A percentile compares a stretch with the other conserved stretches of the same genome.
phyloP scores from a whole-genome alignment of 768 basidiomycete species.

The Cubamyces lactineus region DNA sequence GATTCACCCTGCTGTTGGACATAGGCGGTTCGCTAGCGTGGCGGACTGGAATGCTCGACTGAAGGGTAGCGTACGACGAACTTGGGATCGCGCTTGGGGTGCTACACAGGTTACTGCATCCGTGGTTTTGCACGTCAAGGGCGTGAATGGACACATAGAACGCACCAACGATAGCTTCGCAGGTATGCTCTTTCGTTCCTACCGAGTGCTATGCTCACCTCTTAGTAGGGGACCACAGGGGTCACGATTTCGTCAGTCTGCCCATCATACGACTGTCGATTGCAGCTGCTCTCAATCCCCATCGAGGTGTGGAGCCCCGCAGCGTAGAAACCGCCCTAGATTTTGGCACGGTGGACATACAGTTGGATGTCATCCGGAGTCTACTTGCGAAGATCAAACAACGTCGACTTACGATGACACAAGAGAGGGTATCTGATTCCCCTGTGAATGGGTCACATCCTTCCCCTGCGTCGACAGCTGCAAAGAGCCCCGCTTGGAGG shows the following conservation, averaged over 20 bases:
- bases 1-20: slow-evolving; percentile 9
- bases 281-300: slow-evolving; percentile 62
- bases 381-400: slow-evolving; percentile 31
- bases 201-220: neutral
- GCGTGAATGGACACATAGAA: slow-evolving; percentile 43
- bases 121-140: slow-evolving; percentile 51
- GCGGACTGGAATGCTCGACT: slow-evolving; percentile 68
- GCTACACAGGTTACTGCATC: slow-evolving; percentile 59
- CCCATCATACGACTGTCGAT: slow-evolving; percentile 50
- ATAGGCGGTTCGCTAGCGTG: slow-evolving; percentile 46
- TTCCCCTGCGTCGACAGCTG: neutral
- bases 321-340: slow-evolving; percentile 52
- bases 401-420: neutral
- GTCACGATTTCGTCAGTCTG: slow-evolving; percentile 45
- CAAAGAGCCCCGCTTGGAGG: slow-evolving; percentile 18
- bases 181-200: neutral
- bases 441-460: neutral
- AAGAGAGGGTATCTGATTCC: neutral
- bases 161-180: slow-evolving; percentile 11
- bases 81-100: slow-evolving; percentile 72
- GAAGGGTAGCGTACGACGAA: slow-evolving; percentile 59
- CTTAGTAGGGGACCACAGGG: slow-evolving; percentile 9
- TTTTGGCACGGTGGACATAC: slow-evolving; percentile 50
- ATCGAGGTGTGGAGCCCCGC: slow-evolving; percentile 56
- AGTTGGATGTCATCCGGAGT: slow-evolving; percentile 46